phyloP scores from a whole-genome alignment of 768 basidiomycete genomes.

The Leccinum imitatum region DNA sequence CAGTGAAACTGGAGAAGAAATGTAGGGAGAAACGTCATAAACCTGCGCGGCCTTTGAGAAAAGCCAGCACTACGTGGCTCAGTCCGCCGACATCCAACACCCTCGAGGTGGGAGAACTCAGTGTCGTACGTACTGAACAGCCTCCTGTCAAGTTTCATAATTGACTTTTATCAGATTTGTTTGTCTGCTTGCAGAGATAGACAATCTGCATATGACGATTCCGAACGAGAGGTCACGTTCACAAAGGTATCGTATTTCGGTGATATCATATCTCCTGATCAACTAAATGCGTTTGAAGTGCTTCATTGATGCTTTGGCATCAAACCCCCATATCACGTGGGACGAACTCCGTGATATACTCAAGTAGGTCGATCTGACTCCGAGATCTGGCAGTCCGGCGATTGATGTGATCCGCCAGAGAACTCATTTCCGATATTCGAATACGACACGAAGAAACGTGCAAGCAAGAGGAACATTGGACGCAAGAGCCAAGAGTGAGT shows the following conservation, averaged over 20 bases:
- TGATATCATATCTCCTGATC: neutral
- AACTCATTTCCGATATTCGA: conserved; percentile 15
- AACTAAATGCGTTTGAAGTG: conserved; percentile 13
- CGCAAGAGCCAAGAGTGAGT: conserved; percentile 25
- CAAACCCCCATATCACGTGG: conserved; percentile 18
- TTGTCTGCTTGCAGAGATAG: conserved; percentile 28
- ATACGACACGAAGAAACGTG: conserved; percentile 9
- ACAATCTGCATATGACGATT: conserved; percentile 25
- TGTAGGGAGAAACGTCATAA: neutral
- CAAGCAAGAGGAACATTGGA: neutral
- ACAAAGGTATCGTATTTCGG: conserved; percentile 21
- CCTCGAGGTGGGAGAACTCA: conserved; percentile 14
- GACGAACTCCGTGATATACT: conserved; percentile 19
- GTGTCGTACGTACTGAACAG: conserved; percentile 16
- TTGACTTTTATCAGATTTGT: conserved; percentile 18
- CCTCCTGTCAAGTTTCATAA: neutral
- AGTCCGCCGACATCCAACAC: conserved; percentile 8
- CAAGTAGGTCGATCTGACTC: conserved; percentile 9
- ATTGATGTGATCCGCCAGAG: conserved; percentile 7
- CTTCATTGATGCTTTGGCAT: conserved; percentile 15
- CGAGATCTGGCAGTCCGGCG: neutral
- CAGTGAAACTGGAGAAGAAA: conserved; percentile 15
- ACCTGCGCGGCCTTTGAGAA: neutral
- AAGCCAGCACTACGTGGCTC: conserved; percentile 5
- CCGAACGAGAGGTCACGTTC: conserved; percentile 18